Base-by-base conservation (phyloP, 148 eudicot genomes). In the Fagopyrum esculentum region DNA sequence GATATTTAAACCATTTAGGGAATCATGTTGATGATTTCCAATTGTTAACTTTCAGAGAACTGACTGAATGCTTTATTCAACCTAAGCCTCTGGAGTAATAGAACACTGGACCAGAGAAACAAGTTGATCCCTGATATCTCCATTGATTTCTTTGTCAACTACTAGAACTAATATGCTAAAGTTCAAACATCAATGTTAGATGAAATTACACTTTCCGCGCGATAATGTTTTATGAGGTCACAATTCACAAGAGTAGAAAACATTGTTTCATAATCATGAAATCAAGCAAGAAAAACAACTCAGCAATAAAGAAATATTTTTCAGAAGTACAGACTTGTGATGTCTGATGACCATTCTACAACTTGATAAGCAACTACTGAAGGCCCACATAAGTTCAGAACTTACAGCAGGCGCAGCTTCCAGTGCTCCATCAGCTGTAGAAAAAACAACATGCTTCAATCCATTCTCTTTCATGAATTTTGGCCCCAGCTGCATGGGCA, bases 331-430 rank as follows among this genome's bases (percentile, higher is more conserved):
- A 13, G 46, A 1, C 40, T 35, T 35, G 0, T 35, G 40, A 35
- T 1, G 46, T 15, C 47, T 40, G 45, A 46, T 5, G 46, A 66
- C 45, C 6, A 66, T 12, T 61, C 43, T 29, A 61, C 64, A 57
- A 30, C 29, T 57, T 57, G n/a, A 29, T 17, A 57, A 57, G 64
- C 56, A 54, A 7, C 9, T 59, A 6, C 64, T 19, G 40, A 2
- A 66, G 19, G 71, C 43, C 47, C 9, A 6, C 40, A 35, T 35
- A 35, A 35, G 2, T 66, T 45, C n/a, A 66, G 47, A 66, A 74
- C 96, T 87, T 78, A 95, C 99, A 69, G 99, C 99, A 74, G 99
- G 99, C 81, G 99, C 99, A 73, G 99, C 99, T 83, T 95, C 99
- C 26, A 95, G 85, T 77, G 97, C 99, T 77, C 99, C 99, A 88